Evolutionary conservation across 345 rosid species (phyloP).

Genomic region (Heritiera fomes): DNA sequence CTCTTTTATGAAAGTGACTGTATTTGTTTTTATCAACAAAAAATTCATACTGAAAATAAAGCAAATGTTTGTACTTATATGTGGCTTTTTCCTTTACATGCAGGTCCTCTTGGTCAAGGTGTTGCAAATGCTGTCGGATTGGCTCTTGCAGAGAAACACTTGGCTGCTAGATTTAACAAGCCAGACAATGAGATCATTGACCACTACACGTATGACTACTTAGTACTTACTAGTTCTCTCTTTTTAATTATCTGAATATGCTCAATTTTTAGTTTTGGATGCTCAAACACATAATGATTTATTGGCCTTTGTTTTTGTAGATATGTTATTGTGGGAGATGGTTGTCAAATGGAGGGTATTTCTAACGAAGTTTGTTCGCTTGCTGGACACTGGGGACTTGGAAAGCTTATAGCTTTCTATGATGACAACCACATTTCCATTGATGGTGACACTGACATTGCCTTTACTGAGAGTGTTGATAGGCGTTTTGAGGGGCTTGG

Average conservation of each 20-base stretch:
- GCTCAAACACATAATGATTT: background rate
- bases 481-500: slow-evolving; percentile 95
- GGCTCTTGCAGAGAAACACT: slow-evolving; percentile 83
- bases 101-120: slow-evolving; percentile 94
- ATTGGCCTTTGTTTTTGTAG: slow-evolving; percentile 37
- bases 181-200: slow-evolving; percentile 68
- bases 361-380: slow-evolving; percentile 90
- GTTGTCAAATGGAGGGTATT: slow-evolving; percentile 99
- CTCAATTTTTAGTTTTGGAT: background rate
- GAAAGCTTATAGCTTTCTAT: slow-evolving; percentile 94
- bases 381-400: slow-evolving; percentile 99
- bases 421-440: slow-evolving; percentile 99
- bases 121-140: slow-evolving; percentile 86
- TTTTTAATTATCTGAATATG: background rate
- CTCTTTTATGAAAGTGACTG: background rate
- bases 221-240: background rate
- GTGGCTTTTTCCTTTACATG: slow-evolving; percentile 2
- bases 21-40: background rate
- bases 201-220: slow-evolving; percentile 71
- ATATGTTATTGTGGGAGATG: slow-evolving; percentile 84
- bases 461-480: slow-evolving; percentile 88
- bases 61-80: background rate
- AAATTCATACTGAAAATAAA: background rate
- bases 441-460: slow-evolving; percentile 97
- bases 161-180: slow-evolving; percentile 84